These are phyloP conservation scores for Piloderma croceum DNA, from an alignment of 768 basidiomycete genomes.

Conservation along the genomic window DNA sequence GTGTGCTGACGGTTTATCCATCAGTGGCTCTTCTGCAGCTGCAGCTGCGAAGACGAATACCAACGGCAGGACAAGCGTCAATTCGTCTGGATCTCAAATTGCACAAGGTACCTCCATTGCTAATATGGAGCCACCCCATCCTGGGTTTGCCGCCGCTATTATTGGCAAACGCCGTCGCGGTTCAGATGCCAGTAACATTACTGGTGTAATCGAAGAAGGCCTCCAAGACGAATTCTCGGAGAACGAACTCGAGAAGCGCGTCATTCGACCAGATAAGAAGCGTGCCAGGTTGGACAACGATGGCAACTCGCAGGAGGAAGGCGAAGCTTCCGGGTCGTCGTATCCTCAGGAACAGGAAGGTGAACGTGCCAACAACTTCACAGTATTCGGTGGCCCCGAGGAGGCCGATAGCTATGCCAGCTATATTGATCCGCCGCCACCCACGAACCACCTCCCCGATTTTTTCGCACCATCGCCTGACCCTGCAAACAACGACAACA, in stretches of 20 bases:
- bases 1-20: no score
- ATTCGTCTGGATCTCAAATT: background rate
- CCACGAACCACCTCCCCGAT: slow-evolving; percentile 47
- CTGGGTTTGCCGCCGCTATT: slow-evolving; percentile 39
- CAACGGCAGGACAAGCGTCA: background rate
- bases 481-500: slow-evolving; percentile 22
- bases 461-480: slow-evolving; percentile 43
- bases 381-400: slow-evolving; percentile 40
- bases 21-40: no score
- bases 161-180: slow-evolving; percentile 68
- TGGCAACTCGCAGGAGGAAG: slow-evolving; percentile 8
- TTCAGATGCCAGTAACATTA: slow-evolving; percentile 37
- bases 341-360: slow-evolving; percentile 10
- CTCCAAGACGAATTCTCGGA: slow-evolving; percentile 33
- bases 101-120: background rate
- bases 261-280: slow-evolving; percentile 48
- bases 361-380: slow-evolving; percentile 37
- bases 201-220: slow-evolving; percentile 38
- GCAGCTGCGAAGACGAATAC: no score
- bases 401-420: slow-evolving; percentile 17
- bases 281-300: slow-evolving; percentile 34
- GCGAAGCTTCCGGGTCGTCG: slow-evolving; percentile 5
- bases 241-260: slow-evolving; percentile 32
- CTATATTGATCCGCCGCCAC: slow-evolving; percentile 43
- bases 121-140: slow-evolving; percentile 18